A percentile compares a stretch with the other conserved stretches of the same genome.
Conservation (phyloP, 2,329 filamentous ascomycete species). For the Colletotrichum sansevieriae region DNA sequence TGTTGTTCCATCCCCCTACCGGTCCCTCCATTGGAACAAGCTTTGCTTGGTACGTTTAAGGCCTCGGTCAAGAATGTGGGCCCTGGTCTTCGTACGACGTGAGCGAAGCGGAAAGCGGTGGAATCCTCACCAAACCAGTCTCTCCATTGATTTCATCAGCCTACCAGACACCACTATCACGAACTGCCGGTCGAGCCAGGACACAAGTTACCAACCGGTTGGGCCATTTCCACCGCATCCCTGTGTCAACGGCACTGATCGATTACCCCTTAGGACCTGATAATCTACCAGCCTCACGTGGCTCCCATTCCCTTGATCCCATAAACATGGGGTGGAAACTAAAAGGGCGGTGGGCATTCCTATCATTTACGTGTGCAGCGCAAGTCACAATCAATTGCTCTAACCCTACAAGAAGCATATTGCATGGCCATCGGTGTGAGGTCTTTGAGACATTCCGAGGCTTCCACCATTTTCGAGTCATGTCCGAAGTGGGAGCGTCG, state of each 20-base stretch:
- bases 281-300: conserved; percentile 6
- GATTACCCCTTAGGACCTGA: neutral
- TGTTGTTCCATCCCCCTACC: neutral
- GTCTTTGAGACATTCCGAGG: neutral
- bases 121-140: too few relatives aligned
- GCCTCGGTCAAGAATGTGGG: neutral
- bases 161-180: neutral
- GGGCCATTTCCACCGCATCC: neutral
- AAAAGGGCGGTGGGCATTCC: conserved; percentile 11
- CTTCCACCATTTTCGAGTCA: neutral
- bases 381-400: neutral
- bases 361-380: neutral
- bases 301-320: conserved; percentile 5
- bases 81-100: neutral
- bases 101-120: neutral
- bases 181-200: neutral
- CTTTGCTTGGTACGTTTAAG: neutral
- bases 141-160: neutral
- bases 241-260: neutral
- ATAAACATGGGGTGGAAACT: conserved; percentile 6
- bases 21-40: neutral
- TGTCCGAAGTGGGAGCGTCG: neutral
- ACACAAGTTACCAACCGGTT: neutral
- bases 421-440: neutral
- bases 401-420: neutral